Evolutionary conservation across 2,329 filamentous ascomycete genomes (phyloP).

Genomic region (Helotiales sp.): DNA sequence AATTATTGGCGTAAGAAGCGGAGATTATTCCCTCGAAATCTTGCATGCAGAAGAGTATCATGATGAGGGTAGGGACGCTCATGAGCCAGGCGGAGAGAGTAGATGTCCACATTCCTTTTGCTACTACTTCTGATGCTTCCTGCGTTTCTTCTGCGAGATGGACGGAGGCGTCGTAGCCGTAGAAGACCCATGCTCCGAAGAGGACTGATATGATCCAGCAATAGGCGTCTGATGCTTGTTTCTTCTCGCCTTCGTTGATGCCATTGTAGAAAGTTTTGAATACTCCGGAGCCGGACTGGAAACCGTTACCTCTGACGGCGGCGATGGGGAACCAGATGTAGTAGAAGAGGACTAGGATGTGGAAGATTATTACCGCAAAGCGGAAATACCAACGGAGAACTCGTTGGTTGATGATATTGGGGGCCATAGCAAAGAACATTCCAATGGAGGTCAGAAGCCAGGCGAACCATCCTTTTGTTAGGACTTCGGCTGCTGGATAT

Average conservation of each 20-base stretch:
- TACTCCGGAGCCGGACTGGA: conserved; percentile 36
- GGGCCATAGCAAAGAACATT: conserved; percentile 39
- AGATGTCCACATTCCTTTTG: conserved; percentile 41
- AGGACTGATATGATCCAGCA: conserved; percentile 39
- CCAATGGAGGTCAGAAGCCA: conserved; percentile 40
- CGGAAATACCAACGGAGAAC: conserved; percentile 40
- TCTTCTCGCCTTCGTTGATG: conserved; percentile 37
- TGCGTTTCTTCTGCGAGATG: conserved; percentile 42
- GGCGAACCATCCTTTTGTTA: conserved; percentile 39
- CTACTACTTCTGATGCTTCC: conserved; percentile 38
- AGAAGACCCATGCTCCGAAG: conserved; percentile 40
- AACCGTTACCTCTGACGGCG: conserved; percentile 33
- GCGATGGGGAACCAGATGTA: conserved; percentile 42
- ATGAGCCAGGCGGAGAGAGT: conserved; percentile 39
- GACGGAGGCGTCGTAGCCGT: conserved; percentile 38
- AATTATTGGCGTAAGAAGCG: conserved; percentile 40
- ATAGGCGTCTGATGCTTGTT: conserved; percentile 39
- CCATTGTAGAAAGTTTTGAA: conserved; percentile 41
- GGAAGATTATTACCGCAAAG: conserved; percentile 40
- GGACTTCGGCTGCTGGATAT: conserved; percentile 36
- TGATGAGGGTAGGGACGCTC: conserved; percentile 40
- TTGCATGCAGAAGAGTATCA: conserved; percentile 43
- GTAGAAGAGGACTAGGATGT: conserved; percentile 37
- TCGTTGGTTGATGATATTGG: conserved; percentile 38
- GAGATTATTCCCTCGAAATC: conserved; percentile 40